Evolutionary conservation across 2,329 filamentous ascomycete species (phyloP), one percentile per base, ranked within the genome.

Genomic region (Colletotrichum navitas): DNA sequence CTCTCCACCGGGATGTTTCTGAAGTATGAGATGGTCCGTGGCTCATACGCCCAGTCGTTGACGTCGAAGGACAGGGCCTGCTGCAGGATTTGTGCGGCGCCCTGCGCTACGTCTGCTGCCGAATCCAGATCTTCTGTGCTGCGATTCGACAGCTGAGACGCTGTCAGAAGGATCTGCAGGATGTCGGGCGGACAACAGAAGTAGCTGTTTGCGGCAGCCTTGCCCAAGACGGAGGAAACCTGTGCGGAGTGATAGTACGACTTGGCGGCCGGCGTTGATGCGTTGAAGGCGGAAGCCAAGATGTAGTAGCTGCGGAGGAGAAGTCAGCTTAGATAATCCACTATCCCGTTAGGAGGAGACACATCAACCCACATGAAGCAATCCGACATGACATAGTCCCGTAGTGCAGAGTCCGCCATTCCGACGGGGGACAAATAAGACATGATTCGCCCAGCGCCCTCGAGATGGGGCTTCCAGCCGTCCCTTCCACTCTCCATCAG

Each of bases 401-500:
- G 77, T 59, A 86, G 72, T 0, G 80, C 77, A 58, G 80, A 78
- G 55, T 83, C 79, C 5, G 79, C 74, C 7, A 77, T 75, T 18
- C 78, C 75, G 5, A 75, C 75, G 7, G 80, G 80, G 34, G 81
- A 79, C 4, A 86, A 75, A 14, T 83, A 76, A 26, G 79, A 78
- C 78, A 86, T 84, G 54, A 87, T 83, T 32, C 78, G 79, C 4
- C 80, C 81, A 2, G 84, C 85, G 2, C 83, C 85, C 62, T 85
- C 81, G 29, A 87, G 79, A 68, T 87, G 85, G 18, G 81, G 80
- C 58, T 81, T 83, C 85, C 85, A 86, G 16, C 82, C 83, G 47
- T 84, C 81, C 74, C 82, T 84, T 1, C 84, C 84, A 18, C 83
- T 84, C 76, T 86, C 85, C 62, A 87, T 84, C 59, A 87, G 78